Evolutionary conservation across 2,329 filamentous ascomycete genomes (phyloP).

Genomic region (Pestalotiopsis sp.): DNA sequence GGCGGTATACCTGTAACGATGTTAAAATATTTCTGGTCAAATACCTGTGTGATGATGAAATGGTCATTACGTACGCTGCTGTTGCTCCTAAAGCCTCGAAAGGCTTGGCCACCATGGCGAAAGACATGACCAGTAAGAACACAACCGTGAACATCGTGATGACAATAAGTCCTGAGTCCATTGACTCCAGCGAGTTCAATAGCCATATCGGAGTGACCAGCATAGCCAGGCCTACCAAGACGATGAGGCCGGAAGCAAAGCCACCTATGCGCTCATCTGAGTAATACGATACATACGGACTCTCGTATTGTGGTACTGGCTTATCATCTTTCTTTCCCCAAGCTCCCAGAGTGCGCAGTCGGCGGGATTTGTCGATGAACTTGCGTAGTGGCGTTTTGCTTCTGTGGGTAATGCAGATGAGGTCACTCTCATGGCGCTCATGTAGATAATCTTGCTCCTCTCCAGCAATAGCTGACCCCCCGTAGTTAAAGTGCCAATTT

Average conservation of each 20-base stretch:
- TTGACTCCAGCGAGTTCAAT: conserved; percentile 21
- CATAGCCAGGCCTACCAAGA: conserved; percentile 28
- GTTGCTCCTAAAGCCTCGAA: conserved; percentile 24
- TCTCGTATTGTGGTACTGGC: not conserved
- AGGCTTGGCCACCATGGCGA: conserved; percentile 21
- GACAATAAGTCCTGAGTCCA: conserved; percentile 27
- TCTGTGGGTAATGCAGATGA: conserved; percentile 20
- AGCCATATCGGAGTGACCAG: conserved; percentile 37
- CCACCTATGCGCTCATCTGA: conserved; percentile 21
- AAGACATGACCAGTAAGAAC: conserved; percentile 21
- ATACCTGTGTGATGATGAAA: too few relatives aligned
- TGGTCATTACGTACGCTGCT: conserved; percentile 3
- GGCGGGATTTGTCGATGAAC: conserved; percentile 14
- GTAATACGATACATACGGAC: conserved; percentile 9
- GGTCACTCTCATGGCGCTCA: not conserved
- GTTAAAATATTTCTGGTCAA: not conserved
- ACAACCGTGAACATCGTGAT: conserved; percentile 33
- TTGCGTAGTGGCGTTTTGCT: conserved; percentile 14
- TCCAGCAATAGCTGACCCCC: conserved; percentile 18
- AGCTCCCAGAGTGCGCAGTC: conserved; percentile 18
- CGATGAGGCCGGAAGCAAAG: conserved; percentile 26
- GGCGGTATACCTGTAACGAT: conserved; percentile 17
- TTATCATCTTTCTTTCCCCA: conserved; percentile 6
- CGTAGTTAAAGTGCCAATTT: conserved; percentile 26
- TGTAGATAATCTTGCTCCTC: conserved; percentile 18